Conservation (phyloP, 2,329 filamentous ascomycete species). For the Xylariaceae sp. region DNA sequence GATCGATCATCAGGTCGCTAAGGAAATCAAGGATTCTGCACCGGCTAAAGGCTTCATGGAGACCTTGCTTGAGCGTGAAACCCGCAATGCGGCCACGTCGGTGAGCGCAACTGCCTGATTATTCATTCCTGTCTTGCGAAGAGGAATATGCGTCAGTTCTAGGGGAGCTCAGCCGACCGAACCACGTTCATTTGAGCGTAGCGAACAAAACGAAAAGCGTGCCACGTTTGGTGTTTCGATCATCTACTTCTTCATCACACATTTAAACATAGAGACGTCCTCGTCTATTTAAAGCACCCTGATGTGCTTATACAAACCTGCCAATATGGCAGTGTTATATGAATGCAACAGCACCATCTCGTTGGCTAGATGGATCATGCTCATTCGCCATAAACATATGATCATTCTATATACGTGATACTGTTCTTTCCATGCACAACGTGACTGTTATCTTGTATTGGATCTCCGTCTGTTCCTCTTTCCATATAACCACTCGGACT, state of each 20-base stretch:
- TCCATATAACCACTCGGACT: slow-evolving; percentile 10
- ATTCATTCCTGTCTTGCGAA: slow-evolving; percentile 17
- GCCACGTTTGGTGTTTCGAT: slow-evolving; percentile 25
- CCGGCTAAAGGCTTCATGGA: slow-evolving; percentile 57
- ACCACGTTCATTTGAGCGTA: slow-evolving; percentile 45
- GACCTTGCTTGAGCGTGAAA: slow-evolving; percentile 64
- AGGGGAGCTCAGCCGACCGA: slow-evolving; percentile 44
- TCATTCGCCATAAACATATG: slow-evolving; percentile 35
- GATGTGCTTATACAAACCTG: slow-evolving; percentile 25
- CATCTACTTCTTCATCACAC: slow-evolving; percentile 36
- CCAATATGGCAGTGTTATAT: slow-evolving; percentile 29
- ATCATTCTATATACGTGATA: slow-evolving; percentile 4
- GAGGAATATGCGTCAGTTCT: slow-evolving; percentile 24
- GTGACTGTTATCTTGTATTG: background rate
- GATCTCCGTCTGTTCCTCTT: background rate
- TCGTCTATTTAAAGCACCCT: slow-evolving; percentile 22
- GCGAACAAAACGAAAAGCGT: slow-evolving; percentile 28
- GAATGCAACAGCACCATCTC: slow-evolving; percentile 43
- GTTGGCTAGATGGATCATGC: slow-evolving; percentile 37
- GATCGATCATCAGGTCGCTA: slow-evolving; percentile 66
- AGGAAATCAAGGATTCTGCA: slow-evolving; percentile 62
- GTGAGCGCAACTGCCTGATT: slow-evolving; percentile 45
- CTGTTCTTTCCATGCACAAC: background rate
- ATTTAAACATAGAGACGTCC: slow-evolving; percentile 22
- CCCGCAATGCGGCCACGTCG: slow-evolving; percentile 35